These are phyloP conservation scores for Jaenimonas drosophilae DNA, from an alignment of 208 protist species.

Conservation along the genomic window DNA sequence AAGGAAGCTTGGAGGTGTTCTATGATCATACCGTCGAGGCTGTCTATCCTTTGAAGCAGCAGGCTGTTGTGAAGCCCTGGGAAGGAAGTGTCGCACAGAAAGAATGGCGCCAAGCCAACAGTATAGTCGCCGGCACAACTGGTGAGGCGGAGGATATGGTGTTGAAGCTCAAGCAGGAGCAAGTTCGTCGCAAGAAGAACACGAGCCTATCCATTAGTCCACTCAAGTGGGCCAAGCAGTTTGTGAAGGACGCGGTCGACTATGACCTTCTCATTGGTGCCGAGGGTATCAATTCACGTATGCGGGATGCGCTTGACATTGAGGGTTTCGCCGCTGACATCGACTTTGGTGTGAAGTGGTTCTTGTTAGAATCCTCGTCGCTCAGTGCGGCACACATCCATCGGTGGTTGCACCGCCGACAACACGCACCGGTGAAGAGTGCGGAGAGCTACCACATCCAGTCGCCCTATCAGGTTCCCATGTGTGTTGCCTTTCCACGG, in stretches of 20 bases:
- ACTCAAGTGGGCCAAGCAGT: conserved; percentile 63
- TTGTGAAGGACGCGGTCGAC: conserved; percentile 49
- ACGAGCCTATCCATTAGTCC: conserved; percentile 72
- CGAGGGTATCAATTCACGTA: conserved; percentile 68
- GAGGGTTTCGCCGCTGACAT: conserved; percentile 71
- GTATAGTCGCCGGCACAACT: conserved; percentile 1
- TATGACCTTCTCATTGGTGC: conserved; percentile 81
- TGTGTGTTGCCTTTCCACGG: conserved; percentile 70
- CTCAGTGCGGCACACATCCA: conserved; percentile 65
- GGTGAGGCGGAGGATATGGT: background rate
- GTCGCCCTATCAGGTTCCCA: conserved; percentile 39
- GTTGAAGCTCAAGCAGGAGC: background rate
- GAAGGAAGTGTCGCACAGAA: conserved; percentile 19
- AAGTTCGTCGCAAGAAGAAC: conserved; percentile 6
- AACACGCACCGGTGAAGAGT: conserved; percentile 12
- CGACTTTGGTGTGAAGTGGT: conserved; percentile 74
- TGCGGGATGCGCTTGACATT: conserved; percentile 76
- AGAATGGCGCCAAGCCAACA: conserved; percentile 1
- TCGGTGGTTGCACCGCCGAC: conserved; percentile 69
- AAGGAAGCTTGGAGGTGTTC: conserved; percentile 64
- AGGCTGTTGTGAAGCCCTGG: conserved; percentile 53
- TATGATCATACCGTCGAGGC: conserved; percentile 69
- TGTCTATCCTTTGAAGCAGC: conserved; percentile 68
- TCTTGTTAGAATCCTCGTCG: conserved; percentile 19
- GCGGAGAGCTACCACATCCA: conserved; percentile 32